These are phyloP conservation scores for Zygotorulaspora mrakii DNA, from an alignment of 1,139 yeast genomes.

Conservation along the genomic window DNA sequence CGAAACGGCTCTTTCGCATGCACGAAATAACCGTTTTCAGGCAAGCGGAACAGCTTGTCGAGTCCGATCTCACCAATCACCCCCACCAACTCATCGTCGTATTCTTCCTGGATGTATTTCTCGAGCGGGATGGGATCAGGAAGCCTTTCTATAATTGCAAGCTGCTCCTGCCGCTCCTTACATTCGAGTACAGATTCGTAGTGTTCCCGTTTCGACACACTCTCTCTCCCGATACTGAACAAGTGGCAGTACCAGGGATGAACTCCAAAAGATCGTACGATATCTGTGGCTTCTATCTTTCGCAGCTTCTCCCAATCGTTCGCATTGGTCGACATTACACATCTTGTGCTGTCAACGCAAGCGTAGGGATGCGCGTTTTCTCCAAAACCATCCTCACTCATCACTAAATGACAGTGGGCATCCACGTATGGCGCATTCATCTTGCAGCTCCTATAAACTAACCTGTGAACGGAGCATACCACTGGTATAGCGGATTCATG, in stretches of 20 bases:
- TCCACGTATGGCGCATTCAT: slow-evolving; percentile 39
- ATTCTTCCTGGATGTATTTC: slow-evolving; percentile 39
- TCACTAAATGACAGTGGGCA: slow-evolving; percentile 61
- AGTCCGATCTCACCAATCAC: slow-evolving; percentile 85
- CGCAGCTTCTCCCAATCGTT: slow-evolving; percentile 45
- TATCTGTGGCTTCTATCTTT: slow-evolving; percentile 33
- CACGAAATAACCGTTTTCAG: slow-evolving; percentile 50
- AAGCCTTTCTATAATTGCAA: slow-evolving; percentile 45
- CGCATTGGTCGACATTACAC: slow-evolving; percentile 58
- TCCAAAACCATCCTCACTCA: neutral
- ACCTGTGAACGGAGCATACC: too few relatives aligned
- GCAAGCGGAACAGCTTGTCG: slow-evolving; percentile 72
- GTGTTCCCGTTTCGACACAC: slow-evolving; percentile 42
- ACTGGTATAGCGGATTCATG: too few relatives aligned
- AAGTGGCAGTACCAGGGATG: slow-evolving; percentile 90
- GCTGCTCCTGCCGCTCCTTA: slow-evolving; percentile 30
- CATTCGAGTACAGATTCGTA: slow-evolving; percentile 45
- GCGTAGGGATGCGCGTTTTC: neutral
- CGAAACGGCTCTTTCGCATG: slow-evolving; percentile 38
- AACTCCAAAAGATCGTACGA: slow-evolving; percentile 62
- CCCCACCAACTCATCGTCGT: slow-evolving; percentile 37
- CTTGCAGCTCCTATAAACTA: too few relatives aligned
- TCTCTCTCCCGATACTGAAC: slow-evolving; percentile 39
- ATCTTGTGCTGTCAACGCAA: slow-evolving; percentile 11
- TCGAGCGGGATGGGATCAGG: slow-evolving; percentile 56